phyloP scores from a whole-genome alignment of 179 eudicot genomes.

The Amaranthus tricolor region DNA sequence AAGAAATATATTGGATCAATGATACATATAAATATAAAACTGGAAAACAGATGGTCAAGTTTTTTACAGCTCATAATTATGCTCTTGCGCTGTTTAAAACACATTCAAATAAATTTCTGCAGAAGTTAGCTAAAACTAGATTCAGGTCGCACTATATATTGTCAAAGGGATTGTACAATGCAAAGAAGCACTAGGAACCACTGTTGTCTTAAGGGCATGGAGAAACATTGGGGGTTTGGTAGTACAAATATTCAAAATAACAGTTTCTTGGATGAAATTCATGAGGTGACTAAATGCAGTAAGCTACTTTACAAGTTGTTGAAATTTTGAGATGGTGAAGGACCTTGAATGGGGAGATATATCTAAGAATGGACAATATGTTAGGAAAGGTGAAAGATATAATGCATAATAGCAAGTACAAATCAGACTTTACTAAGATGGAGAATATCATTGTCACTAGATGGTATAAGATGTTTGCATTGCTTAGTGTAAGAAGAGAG shows the following conservation, averaged over 20 bases:
- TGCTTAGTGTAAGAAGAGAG: no score
- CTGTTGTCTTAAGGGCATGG: not conserved
- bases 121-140: conserved; percentile 28
- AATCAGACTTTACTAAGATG: not conserved
- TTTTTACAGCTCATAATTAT: not conserved
- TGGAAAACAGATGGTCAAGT: conserved; percentile 16
- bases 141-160: conserved; percentile 19
- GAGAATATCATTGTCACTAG: not conserved
- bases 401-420: not conserved
- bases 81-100: conserved; percentile 5
- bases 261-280: conserved; percentile 20
- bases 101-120: not conserved
- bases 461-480: conserved; percentile 16
- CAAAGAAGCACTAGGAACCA: conserved; percentile 1
- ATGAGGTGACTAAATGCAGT: not conserved
- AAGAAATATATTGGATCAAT: not conserved
- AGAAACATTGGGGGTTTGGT: not conserved
- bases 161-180: not conserved
- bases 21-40: not conserved
- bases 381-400: conserved; percentile 6
- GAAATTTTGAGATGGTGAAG: conserved; percentile 27
- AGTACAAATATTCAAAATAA: not conserved
- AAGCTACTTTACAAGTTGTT: conserved; percentile 19
- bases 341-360: conserved; percentile 7
- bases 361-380: no score